phyloP scores from a whole-genome alignment of 495 filamentous ascomycete genomes.

The Hypoxylon lienhwacheense region DNA sequence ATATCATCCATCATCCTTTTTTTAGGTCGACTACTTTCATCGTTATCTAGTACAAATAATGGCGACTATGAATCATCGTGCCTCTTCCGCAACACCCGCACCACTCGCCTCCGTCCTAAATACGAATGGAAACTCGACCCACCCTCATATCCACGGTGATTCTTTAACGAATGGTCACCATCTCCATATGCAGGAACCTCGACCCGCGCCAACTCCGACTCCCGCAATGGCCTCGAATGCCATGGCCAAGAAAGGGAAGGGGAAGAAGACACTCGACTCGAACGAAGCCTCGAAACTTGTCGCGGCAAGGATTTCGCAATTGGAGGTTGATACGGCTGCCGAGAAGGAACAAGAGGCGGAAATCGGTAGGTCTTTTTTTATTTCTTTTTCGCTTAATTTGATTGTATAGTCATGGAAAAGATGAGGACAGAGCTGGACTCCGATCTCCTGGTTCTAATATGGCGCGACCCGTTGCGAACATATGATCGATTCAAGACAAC shows the following conservation, averaged over 20 bases:
- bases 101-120: conserved; percentile 29
- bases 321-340: conserved; percentile 87
- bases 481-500: conserved; percentile 1
- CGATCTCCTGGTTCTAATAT: background rate
- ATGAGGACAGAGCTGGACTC: background rate
- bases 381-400: conserved; percentile 16
- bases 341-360: conserved; percentile 95
- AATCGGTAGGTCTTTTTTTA: conserved; percentile 73
- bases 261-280: conserved; percentile 71
- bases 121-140: conserved; percentile 31
- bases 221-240: conserved; percentile 43
- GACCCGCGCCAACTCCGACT: conserved; percentile 47
- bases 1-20: too few relatives aligned
- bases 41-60: conserved; percentile 32
- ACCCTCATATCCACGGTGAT: conserved; percentile 31
- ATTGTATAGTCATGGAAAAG: background rate
- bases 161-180: conserved; percentile 42
- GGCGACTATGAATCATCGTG: conserved; percentile 37
- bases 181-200: conserved; percentile 43
- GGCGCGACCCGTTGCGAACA: background rate
- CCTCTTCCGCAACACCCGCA: conserved; percentile 36
- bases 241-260: conserved; percentile 67
- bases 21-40: too few relatives aligned
- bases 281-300: conserved; percentile 87
- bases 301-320: conserved; percentile 89